Evolutionary conservation across 352 stramenopile genomes (phyloP).

Genomic region (Salisapilia sapeloensis): DNA sequence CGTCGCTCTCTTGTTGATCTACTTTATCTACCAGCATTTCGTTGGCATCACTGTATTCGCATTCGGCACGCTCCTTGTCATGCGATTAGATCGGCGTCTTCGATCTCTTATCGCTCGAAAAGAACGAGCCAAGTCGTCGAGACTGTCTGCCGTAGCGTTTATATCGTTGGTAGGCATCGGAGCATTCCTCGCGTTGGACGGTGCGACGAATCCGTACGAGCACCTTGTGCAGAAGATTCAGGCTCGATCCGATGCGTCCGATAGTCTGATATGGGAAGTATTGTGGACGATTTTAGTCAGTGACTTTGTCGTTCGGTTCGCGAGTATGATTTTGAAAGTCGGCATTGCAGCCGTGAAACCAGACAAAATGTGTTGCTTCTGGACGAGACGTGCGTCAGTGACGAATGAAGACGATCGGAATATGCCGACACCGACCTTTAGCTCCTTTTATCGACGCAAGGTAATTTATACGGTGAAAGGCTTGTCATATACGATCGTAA

Average conservation of each 20-base stretch:
- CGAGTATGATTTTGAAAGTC: conserved; percentile 38
- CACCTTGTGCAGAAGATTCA: conserved; percentile 28
- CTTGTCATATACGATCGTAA: neutral
- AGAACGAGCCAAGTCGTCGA: conserved; percentile 34
- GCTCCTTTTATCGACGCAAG: conserved; percentile 55
- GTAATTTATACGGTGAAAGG: conserved; percentile 7
- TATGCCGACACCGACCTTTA: conserved; percentile 8
- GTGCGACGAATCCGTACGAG: conserved; percentile 31
- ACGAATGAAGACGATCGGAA: conserved; percentile 4
- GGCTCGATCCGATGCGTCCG: neutral
- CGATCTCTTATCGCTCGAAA: conserved; percentile 54
- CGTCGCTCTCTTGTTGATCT: conserved; percentile 43
- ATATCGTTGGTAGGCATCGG: conserved; percentile 44
- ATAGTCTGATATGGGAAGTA: conserved; percentile 32
- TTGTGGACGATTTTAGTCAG: conserved; percentile 66
- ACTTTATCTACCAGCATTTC: conserved; percentile 66
- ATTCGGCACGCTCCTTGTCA: conserved; percentile 41
- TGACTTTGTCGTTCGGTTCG: conserved; percentile 54
- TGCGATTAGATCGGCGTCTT: conserved; percentile 55
- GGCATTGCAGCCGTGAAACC: conserved; percentile 26
- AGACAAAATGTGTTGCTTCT: conserved; percentile 14
- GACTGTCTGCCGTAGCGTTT: conserved; percentile 25
- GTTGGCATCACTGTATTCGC: conserved; percentile 49
- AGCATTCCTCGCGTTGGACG: conserved; percentile 37
- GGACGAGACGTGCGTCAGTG: conserved; percentile 10